Base-by-base conservation (phyloP, 2,329 filamentous ascomycete genomes). In the Sclerotinia sclerotiorum region DNA sequence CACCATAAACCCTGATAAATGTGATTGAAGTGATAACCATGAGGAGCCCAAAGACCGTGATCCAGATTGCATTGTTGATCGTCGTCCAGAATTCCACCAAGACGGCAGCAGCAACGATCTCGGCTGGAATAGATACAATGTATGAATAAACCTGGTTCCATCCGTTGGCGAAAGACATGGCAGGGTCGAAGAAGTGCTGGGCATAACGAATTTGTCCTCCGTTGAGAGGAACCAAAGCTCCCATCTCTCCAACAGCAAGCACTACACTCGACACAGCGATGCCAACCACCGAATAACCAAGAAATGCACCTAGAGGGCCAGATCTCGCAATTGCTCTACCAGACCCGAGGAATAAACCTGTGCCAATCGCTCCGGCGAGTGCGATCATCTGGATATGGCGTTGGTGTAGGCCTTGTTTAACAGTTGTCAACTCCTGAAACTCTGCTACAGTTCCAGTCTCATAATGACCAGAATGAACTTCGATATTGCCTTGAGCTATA, bases 71-170 rank as follows among this genome's bases (percentile, higher is more conserved):
- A 1, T 83, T 80, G 72, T 81, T 82, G 70, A 88, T 80, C 70
- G 88, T 84, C 4, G 85, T 84, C 88, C 88, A 90, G 73, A 84
- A 89, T 72, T 87, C 80, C 69, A 90, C 87, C 29, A 90, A 79
- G 2, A 89, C 85, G 55, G 85, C 84, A 24, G 87, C 85, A 15
- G 88, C 88, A 0, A 85, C 84, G 69, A 90, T 88, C 76, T 90
- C 88, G 67, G 85, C 48, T 1, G 77, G 76, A 4, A 77, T 73
- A 49, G 73, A 73, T 13, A 76, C 70, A 19, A 72, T 74, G n/a
- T 73, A 73, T 35, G 72, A 72, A 63, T 78, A 78, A 19, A 75
- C 74, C 35, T 77, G 75, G 17, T 76, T 76, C 70, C 76, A 77
- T 32, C 76, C 77, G 1, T 76, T 65, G 13, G 75, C 73, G 51